Base-by-base conservation (phyloP, 495 filamentous ascomycete species). In the Antarctomyces pellizariae region DNA sequence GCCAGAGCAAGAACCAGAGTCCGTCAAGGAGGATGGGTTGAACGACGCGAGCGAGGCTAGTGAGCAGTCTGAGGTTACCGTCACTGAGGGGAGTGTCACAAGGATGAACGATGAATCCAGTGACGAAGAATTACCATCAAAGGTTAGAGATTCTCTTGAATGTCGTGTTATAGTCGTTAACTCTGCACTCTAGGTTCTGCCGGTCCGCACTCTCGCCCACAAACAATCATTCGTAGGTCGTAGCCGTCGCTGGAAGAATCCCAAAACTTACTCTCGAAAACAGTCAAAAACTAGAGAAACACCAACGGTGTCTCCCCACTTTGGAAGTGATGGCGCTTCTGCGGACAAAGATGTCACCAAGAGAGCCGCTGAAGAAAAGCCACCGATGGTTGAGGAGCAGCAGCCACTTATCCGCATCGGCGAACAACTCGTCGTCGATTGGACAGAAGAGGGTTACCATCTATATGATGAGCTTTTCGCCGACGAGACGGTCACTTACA, bases 401-500 rank as follows among this genome's bases (percentile, higher is more conserved):
- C n/a, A n/a, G n/a, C 64, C 69, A 0, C 53, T 91, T 11, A 53
- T 93, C 25, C 59, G 67, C 18, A 57, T 75, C 11, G 69, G 72
- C 22, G 86, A 97, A 42, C 77, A 61, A 6, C 64, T 97, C 29
- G 50, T 95, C 2, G 57, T 92, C 18, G 82, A 93, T 36, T 95
- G 80, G 79, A 62, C 46, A 18, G 47, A 62, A 2, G 45, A 64
- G 2, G 72, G 59, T 5, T 67, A 63, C 31, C n/a, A n/a, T n/a
- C n/a, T n/a, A n/a, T n/a, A n/a, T n/a, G 66, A 89, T 18, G 47
- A 49, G 1, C 51, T 92, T 5, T 97, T 91, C 39, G 59, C 56
- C 17, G 64, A 57, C n/a, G 41, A 33, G 17, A 7, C 33, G 4
- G 38, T 44, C 28, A 72, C 67, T 0, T 72, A 52, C 43, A 45